Evolutionary conservation across 1,284 basidiomycete genomes (phyloP).

Genomic region (Gastroboletus turbinatus): DNA sequence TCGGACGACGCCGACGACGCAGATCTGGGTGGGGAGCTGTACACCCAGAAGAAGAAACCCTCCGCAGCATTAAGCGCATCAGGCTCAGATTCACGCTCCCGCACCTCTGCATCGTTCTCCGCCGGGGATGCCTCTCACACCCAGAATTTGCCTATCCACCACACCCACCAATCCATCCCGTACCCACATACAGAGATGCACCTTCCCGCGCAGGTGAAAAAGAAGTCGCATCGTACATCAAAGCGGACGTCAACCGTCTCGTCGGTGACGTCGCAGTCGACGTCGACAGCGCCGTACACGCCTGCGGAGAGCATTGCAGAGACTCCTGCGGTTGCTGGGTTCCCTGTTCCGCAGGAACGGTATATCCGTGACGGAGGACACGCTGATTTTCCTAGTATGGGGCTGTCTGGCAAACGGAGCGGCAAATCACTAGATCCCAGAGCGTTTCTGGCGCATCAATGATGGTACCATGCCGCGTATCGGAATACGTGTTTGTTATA

Average conservation of each 20-base stretch:
- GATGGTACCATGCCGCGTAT: background rate
- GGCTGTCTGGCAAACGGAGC: constrained; percentile 23
- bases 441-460: constrained; percentile 22
- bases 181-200: constrained; percentile 32
- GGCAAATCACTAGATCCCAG: constrained; percentile 24
- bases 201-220: constrained; percentile 21
- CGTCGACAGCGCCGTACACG: constrained; percentile 31
- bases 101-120: constrained; percentile 52
- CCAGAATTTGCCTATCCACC: constrained; percentile 19
- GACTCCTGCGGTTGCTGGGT: constrained; percentile 26
- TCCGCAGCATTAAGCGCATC: constrained; percentile 36
- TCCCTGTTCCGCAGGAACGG: constrained; percentile 22
- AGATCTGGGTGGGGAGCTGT: constrained; percentile 59
- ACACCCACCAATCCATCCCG: constrained; percentile 15
- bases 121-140: constrained; percentile 26
- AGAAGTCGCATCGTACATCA: constrained; percentile 26
- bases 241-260: constrained; percentile 33
- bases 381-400: constrained; percentile 28
- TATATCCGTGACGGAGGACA: constrained; percentile 10
- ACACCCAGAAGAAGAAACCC: constrained; percentile 41
- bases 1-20: constrained; percentile 51
- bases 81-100: constrained; percentile 60
- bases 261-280: constrained; percentile 36
- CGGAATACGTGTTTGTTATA: background rate
- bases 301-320: constrained; percentile 24